These are phyloP conservation scores for Sinapis alba DNA, from an alignment of 441 rosid species.

Conservation along the genomic window DNA sequence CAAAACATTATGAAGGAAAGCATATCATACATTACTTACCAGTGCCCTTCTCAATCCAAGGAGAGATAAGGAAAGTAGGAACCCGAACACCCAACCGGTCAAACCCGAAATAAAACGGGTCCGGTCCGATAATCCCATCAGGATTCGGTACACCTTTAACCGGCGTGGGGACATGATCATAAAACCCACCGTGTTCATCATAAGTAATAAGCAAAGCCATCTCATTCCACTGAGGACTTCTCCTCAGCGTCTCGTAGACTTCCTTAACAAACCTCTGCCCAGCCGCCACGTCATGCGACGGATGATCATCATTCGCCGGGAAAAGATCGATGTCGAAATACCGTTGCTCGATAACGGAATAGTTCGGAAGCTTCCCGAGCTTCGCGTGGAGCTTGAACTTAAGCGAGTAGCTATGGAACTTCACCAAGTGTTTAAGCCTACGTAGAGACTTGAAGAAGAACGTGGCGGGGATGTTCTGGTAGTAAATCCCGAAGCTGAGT, in stretches of 20 bases:
- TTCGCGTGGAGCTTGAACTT: conserved; percentile 70
- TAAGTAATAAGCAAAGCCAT: conserved; percentile 87
- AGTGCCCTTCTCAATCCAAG: conserved; percentile 90
- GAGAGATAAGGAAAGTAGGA: conserved; percentile 76
- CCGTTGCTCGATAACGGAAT: conserved; percentile 84
- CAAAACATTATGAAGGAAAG: not conserved
- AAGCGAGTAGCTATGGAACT: conserved; percentile 63
- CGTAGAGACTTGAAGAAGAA: conserved; percentile 74
- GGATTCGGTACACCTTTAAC: conserved; percentile 77
- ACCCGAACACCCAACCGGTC: conserved; percentile 90
- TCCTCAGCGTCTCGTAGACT: conserved; percentile 80
- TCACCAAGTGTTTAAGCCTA: conserved; percentile 61
- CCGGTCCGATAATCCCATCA: conserved; percentile 87
- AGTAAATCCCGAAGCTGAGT: conserved; percentile 82
- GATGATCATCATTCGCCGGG: conserved; percentile 95
- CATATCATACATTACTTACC: conserved; percentile 53
- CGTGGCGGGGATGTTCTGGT: conserved; percentile 94
- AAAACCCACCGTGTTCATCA: conserved; percentile 95
- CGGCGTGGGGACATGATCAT: conserved; percentile 93
- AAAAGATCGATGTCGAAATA: conserved; percentile 64
- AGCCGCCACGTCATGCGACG: conserved; percentile 84
- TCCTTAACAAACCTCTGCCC: conserved; percentile 95
- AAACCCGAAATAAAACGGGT: conserved; percentile 84
- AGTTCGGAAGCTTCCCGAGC: conserved; percentile 77
- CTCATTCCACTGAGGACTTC: conserved; percentile 95